A percentile compares a stretch with the other conserved stretches of the same genome.
Evolutionary conservation across 2,329 filamentous ascomycete species (phyloP).

Genomic region (Colletotrichum sp.): DNA sequence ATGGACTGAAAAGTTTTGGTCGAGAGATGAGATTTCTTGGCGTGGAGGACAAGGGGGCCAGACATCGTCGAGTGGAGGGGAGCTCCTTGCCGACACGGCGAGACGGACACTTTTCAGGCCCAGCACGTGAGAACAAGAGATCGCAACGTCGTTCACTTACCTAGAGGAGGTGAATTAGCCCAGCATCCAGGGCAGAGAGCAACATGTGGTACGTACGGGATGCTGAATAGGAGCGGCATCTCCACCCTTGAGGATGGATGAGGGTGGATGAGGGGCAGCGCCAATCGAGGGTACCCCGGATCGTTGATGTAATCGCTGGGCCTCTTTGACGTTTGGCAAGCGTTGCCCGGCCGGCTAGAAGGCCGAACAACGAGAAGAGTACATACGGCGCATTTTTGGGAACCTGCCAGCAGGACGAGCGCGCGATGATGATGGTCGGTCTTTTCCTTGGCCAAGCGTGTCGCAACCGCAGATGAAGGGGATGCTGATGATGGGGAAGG

Average conservation of each 20-base stretch:
- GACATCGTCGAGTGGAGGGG: not conserved
- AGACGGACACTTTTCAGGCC: constrained; percentile 3
- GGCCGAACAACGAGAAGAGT: constrained; percentile 2
- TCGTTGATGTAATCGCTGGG: constrained; percentile 20
- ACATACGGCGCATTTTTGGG: not conserved
- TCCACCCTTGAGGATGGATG: not conserved
- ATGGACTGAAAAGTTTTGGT: constrained; percentile 1
- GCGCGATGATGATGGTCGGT: not conserved
- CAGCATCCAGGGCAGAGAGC: not conserved
- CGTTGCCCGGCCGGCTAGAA: constrained; percentile 6
- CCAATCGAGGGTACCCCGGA: constrained; percentile 20
- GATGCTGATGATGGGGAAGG: not conserved
- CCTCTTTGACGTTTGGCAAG: constrained; percentile 3
- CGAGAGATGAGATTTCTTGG: constrained; percentile 8
- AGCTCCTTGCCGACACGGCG: not conserved
- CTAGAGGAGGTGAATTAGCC: not conserved
- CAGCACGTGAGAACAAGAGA: constrained; percentile 12
- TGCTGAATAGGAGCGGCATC: not conserved
- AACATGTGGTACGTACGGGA: constrained; percentile 6
- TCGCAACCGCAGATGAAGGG: not conserved
- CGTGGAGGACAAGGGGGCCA: not conserved
- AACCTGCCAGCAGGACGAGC: not conserved
- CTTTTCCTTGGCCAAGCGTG: not conserved
- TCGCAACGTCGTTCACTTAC: not conserved
- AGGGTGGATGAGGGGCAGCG: constrained; percentile 9